Evolutionary conservation across 805 yeast species (phyloP), one percentile per base, ranked within the genome.

Genomic region (Hanseniaspora meyeri): DNA sequence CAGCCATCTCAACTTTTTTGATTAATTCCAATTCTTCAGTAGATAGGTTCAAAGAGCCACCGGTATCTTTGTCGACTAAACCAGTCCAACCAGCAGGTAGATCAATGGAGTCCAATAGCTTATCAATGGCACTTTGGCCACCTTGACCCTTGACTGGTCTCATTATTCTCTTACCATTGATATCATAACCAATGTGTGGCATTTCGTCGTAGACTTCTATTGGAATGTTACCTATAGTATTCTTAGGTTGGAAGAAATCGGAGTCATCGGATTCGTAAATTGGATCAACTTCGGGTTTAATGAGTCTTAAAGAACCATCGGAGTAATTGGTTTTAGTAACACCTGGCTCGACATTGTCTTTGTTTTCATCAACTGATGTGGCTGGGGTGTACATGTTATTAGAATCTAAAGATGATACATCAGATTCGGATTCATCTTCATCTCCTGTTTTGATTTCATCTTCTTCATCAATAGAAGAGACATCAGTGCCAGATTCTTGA

Each of bases 61-160:
- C 99, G 7, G 97, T 88, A 64, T 82, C 78, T 65, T 87, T 85
- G 70, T 93, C 97, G 59, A 91, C 72, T 59, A 93, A 75, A 49
- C 99, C 99, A 16, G 98, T 93, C 97, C 97, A 93, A 29, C 98
- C 98, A 70, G 87, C 95, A 14, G 98, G 98, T 60, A 93, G 75
- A 60, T 93, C 99, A 59, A 93, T 93, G 34, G 82, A 76, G 65
- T 91, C 98, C 61, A 93, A 73, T 60, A 93, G 77, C 64, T 84
- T 85, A 65, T 93, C 97, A 61, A 93, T 77, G 1, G 97, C 98
- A 58, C 95, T 82, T 20, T 43, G 38, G 3, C 57, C 57, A 32
- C 49, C 57, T 32, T 45, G 20, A 14, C 97, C 96, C 64, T 87
- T 85, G 10, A 97, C 98, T 12, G 99, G 99, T 69, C 99, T 81